Percentiles rank a stretch among this genome's conserved stretches.
Evolutionary conservation across 768 basidiomycete genomes (phyloP).

Genomic region (Mycena polygramma): DNA sequence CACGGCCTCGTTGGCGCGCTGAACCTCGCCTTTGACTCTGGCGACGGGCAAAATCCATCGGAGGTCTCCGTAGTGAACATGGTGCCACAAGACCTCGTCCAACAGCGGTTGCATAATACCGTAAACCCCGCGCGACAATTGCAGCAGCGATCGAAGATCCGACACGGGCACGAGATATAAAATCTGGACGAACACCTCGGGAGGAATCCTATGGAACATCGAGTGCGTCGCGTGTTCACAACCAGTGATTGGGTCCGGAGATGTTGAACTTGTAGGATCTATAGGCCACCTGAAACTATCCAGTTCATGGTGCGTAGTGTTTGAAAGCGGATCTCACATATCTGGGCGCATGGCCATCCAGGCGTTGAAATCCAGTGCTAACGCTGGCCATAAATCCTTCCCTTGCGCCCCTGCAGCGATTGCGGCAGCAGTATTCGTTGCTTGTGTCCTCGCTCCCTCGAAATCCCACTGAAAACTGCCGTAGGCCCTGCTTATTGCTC

Average conservation of each 20-base stretch:
- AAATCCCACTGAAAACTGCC: too few species aligned
- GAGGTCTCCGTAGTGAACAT: conserved; percentile 11
- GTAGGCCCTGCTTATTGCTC: neutral
- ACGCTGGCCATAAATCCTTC: too few species aligned
- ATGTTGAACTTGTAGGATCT: too few species aligned
- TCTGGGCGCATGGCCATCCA: neutral
- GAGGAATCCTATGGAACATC: neutral
- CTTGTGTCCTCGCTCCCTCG: too few species aligned
- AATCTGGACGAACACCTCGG: conserved; percentile 9
- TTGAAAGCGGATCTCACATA: too few species aligned
- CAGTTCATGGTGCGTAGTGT: too few species aligned
- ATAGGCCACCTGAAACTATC: too few species aligned
- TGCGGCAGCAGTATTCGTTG: neutral
- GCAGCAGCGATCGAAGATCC: neutral
- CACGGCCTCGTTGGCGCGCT: conserved; percentile 2
- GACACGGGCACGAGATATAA: neutral
- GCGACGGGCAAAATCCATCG: conserved; percentile 12
- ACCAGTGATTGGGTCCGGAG: too few species aligned
- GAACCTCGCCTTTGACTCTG: conserved; percentile 7
- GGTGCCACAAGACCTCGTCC: too few species aligned
- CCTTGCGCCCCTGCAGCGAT: neutral
- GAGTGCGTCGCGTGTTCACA: neutral
- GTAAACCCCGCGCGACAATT: neutral
- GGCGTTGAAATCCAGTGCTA: too few species aligned
- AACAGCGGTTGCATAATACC: conserved; percentile 1